Conservation (phyloP, 176 grass and related monocot species). For the Stipa capillata region DNA sequence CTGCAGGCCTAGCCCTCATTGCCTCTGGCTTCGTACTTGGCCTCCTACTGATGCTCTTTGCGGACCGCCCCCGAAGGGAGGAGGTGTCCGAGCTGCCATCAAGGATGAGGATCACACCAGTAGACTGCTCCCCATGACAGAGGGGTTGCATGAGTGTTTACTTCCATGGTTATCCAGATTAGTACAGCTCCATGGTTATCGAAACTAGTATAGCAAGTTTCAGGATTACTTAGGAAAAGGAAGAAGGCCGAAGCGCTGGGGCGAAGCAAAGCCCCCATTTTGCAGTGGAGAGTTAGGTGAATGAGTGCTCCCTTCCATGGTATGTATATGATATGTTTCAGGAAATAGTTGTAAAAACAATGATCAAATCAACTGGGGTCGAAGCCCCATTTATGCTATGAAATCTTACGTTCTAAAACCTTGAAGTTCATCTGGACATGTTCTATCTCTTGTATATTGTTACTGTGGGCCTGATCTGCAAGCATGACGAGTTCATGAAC, state of each 20-base stretch:
- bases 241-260: slow-evolving; percentile 13
- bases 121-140: slow-evolving; percentile 12
- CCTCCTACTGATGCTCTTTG: slow-evolving; percentile 59
- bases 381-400: not conserved
- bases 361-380: not conserved
- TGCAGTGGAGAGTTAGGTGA: slow-evolving; percentile 12
- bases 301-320: not conserved
- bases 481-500: not conserved
- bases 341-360: not conserved
- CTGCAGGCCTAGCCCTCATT: slow-evolving; percentile 45
- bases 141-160: not conserved
- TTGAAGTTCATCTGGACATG: not conserved
- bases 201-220: slow-evolving; percentile 14
- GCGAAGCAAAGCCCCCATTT: slow-evolving; percentile 28
- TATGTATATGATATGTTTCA: not conserved
- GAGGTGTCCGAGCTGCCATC: slow-evolving; percentile 48
- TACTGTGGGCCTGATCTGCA: not conserved
- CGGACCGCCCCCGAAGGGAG: slow-evolving; percentile 84
- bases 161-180: not conserved
- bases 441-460: not conserved
- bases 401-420: not conserved
- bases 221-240: not conserved
- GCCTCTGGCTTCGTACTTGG: slow-evolving; percentile 34
- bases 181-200: slow-evolving; percentile 8
- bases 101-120: slow-evolving; percentile 28